Evolutionary conservation across 371 early-diverging fungal genomes (phyloP).

Genomic region (Fennellomyces sp.): DNA sequence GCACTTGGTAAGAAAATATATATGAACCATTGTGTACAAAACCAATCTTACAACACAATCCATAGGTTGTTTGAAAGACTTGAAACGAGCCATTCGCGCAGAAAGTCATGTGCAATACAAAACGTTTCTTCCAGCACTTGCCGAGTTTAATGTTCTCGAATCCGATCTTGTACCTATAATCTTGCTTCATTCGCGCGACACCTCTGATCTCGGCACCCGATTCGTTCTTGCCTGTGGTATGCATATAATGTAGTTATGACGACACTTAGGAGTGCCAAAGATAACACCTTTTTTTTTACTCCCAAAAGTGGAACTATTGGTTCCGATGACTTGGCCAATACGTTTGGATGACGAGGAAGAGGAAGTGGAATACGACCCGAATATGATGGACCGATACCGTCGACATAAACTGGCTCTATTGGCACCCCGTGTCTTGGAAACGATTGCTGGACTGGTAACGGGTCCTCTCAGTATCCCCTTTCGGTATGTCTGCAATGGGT

Average conservation of each 20-base stretch:
- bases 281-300: not conserved
- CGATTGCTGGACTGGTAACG: slow-evolving; percentile 45
- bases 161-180: slow-evolving; percentile 84
- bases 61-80: slow-evolving; percentile 36
- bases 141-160: slow-evolving; percentile 73
- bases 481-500: slow-evolving; percentile 33
- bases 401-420: slow-evolving; percentile 75
- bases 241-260: not conserved
- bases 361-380: slow-evolving; percentile 45
- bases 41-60: too few relatives aligned
- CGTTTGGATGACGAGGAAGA: slow-evolving; percentile 43
- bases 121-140: slow-evolving; percentile 66
- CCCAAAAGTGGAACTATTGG: slow-evolving; percentile 69
- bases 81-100: slow-evolving; percentile 76
- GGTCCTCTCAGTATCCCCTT: slow-evolving; percentile 56
- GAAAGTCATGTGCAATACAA: slow-evolving; percentile 61
- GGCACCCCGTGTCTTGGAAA: slow-evolving; percentile 53
- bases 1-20: slow-evolving; percentile 59
- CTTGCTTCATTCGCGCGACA: slow-evolving; percentile 49
- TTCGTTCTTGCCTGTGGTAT: slow-evolving; percentile 66
- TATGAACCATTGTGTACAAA: not conserved
- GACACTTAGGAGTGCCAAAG: not conserved
- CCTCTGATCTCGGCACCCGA: slow-evolving; percentile 42
- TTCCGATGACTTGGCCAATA: slow-evolving; percentile 74
- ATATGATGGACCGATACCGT: slow-evolving; percentile 57